Percentiles rank a stretch among this genome's conserved stretches.
These are phyloP conservation scores for Balakata baccata DNA, from an alignment of 345 rosid genomes.

Conservation along the genomic window DNA sequence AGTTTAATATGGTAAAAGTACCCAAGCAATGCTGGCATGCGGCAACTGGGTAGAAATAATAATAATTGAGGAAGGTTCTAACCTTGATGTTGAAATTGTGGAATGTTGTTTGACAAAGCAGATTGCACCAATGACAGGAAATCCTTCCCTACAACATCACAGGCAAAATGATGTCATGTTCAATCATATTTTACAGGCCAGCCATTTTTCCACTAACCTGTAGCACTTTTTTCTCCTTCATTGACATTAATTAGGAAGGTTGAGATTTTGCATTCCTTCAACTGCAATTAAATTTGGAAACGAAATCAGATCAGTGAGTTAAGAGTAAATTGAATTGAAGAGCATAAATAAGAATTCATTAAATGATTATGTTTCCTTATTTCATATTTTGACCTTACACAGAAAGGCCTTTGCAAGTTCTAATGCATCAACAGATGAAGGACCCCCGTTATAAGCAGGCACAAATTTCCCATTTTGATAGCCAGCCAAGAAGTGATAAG, in stretches of 20 bases:
- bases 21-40: neutral
- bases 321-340: neutral
- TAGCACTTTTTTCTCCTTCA: constrained; percentile 12
- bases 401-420: constrained; percentile 34
- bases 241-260: constrained; percentile 29
- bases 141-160: constrained; percentile 22
- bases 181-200: neutral
- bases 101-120: constrained; percentile 14
- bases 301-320: constrained; percentile 2
- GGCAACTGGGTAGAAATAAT: neutral
- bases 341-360: neutral
- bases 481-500: constrained; percentile 41
- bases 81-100: constrained; percentile 31
- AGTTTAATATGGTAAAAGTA: neutral
- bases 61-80: neutral
- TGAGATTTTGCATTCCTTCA: constrained; percentile 27
- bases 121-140: constrained; percentile 19
- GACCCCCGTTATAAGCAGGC: constrained; percentile 27
- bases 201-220: constrained; percentile 15
- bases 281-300: constrained; percentile 18
- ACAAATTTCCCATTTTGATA: constrained; percentile 31
- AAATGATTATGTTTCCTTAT: neutral
- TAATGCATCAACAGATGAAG: constrained; percentile 23
- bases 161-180: neutral
- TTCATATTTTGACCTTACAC: constrained; percentile 25